Conservation (phyloP, 2,329 filamentous ascomycete species). For the Graphilbum fragrans region DNA sequence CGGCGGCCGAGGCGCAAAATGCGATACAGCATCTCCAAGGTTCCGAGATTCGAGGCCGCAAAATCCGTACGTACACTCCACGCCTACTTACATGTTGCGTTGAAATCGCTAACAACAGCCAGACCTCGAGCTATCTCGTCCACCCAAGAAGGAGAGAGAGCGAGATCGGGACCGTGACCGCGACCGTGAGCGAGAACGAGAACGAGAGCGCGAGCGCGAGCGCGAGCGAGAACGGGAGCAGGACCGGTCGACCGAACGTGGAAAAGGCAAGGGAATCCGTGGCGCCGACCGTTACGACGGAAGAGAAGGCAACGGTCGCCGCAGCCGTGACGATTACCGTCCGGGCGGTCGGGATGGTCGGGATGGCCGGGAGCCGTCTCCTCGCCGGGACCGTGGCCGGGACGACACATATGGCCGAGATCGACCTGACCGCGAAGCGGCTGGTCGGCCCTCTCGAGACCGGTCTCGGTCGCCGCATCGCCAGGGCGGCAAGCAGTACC, state of each 20-base stretch:
- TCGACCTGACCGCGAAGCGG: slow-evolving; percentile 25
- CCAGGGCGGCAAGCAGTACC: slow-evolving; percentile 35
- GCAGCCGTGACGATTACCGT: slow-evolving; percentile 54
- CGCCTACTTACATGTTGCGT: slow-evolving; percentile 51
- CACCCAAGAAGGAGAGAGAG: slow-evolving; percentile 60
- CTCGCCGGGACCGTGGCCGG: slow-evolving; percentile 41
- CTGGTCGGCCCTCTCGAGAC: slow-evolving; percentile 33
- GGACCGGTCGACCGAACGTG: slow-evolving; percentile 47
- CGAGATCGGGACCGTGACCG: slow-evolving; percentile 36
- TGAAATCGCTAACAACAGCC: slow-evolving; percentile 20
- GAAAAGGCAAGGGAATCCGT: slow-evolving; percentile 25
- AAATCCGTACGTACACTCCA: slow-evolving; percentile 90
- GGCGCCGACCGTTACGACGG: slow-evolving; percentile 37
- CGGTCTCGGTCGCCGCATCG: slow-evolving; percentile 55
- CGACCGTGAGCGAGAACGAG: slow-evolving; percentile 27
- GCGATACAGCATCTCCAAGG: slow-evolving; percentile 74
- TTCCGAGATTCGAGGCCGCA: slow-evolving; percentile 71
- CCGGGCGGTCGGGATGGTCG: slow-evolving; percentile 44
- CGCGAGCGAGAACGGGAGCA: slow-evolving; percentile 23
- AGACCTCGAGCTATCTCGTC: slow-evolving; percentile 86
- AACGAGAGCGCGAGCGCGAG: slow-evolving; percentile 15
- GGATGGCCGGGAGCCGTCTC: slow-evolving; percentile 44
- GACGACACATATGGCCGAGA: slow-evolving; percentile 45
- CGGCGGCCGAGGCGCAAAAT: slow-evolving; percentile 57
- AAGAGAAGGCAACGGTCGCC: slow-evolving; percentile 31